These are phyloP conservation scores for Pseudodiploospora longispora DNA, from an alignment of 2,329 filamentous ascomycete genomes.

Conservation along the genomic window DNA sequence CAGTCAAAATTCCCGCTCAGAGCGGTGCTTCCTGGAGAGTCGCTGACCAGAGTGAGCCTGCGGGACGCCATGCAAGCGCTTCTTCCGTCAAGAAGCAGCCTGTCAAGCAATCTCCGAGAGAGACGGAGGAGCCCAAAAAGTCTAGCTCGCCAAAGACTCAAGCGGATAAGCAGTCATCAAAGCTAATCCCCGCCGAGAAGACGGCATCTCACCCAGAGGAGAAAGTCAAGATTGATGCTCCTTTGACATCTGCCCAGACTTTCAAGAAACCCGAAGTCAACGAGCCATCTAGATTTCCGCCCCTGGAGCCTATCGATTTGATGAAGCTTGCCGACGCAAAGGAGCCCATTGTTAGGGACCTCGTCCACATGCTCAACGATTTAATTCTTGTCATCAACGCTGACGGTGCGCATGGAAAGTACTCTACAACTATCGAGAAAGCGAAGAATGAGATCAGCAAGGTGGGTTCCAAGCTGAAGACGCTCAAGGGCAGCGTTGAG, in stretches of 20 bases:
- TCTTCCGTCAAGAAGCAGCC: conserved; percentile 22
- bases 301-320: conserved; percentile 66
- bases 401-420: conserved; percentile 70
- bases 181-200: conserved; percentile 19
- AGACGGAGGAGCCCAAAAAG: conserved; percentile 9
- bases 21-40: conserved; percentile 80
- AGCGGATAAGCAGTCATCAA: conserved; percentile 15
- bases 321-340: conserved; percentile 66
- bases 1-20: conserved; percentile 75
- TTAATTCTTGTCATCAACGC: conserved; percentile 90
- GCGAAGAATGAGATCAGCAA: conserved; percentile 76
- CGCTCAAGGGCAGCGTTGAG: conserved; percentile 61
- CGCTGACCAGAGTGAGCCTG: conserved; percentile 49
- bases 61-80: conserved; percentile 56
- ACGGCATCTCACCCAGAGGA: conserved; percentile 14
- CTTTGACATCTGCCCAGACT: conserved; percentile 17
- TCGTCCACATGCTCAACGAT: conserved; percentile 93
- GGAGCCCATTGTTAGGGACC: conserved; percentile 83
- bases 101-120: conserved; percentile 9
- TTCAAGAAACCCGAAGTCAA: conserved; percentile 55
- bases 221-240: conserved; percentile 14
- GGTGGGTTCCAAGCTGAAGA: conserved; percentile 70
- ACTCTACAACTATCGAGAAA: conserved; percentile 69
- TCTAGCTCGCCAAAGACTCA: conserved; percentile 7
- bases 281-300: conserved; percentile 55